Conservation (phyloP, 2,329 filamentous ascomycete species). For the Colletotrichum sp. region DNA sequence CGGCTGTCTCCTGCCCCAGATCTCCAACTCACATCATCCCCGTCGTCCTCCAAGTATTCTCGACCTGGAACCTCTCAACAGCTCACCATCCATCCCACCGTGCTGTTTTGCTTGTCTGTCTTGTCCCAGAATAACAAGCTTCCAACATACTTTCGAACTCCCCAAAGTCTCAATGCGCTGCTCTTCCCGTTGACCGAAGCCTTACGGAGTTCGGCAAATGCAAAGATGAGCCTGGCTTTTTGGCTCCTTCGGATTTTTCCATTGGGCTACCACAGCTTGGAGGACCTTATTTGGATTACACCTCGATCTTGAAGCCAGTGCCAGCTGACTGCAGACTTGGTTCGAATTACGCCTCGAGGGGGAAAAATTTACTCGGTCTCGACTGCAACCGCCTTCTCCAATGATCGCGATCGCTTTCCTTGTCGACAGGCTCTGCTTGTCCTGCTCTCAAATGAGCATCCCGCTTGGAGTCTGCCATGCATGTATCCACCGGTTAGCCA, state of each 20-base stretch:
- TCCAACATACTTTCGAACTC: background rate
- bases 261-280: background rate
- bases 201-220: background rate
- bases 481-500: background rate
- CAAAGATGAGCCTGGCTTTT: background rate
- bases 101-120: background rate
- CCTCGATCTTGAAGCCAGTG: background rate
- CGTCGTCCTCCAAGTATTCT: background rate
- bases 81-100: background rate
- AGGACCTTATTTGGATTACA: background rate
- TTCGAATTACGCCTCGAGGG: background rate
- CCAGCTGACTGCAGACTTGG: background rate
- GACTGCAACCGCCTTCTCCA: background rate
- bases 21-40: background rate
- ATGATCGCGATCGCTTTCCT: background rate
- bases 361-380: background rate
- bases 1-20: background rate
- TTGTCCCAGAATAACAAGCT: background rate
- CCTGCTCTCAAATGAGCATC: background rate
- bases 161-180: constrained; percentile 8
- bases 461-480: background rate
- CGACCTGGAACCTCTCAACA: background rate
- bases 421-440: background rate
- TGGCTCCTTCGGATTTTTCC: background rate
- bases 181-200: background rate